Base-by-base conservation (phyloP, 2,329 filamentous ascomycete genomes). In the Ceratocystis lukuohia region DNA sequence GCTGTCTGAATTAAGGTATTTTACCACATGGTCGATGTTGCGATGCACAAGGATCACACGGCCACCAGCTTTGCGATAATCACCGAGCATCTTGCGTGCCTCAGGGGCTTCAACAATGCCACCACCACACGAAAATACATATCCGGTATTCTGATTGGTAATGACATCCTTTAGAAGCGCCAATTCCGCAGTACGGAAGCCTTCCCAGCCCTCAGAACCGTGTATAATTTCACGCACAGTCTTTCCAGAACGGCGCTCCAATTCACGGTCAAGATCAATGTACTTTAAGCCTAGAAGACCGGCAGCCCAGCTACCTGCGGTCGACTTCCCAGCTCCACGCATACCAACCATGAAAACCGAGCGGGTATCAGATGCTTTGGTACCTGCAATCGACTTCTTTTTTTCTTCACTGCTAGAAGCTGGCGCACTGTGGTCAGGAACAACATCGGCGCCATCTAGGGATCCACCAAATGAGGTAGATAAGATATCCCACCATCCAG, bases 311-410 rank as follows among this genome's bases (percentile, higher is more conserved):
- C 84, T 83, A 65, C 94, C 94, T 45, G 89, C 88, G 0, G 94
- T 99, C 0, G 94, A 96, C 78, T 99, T 99, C 30, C 94, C 94
- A 50, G 92, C 94, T 66, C 94, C 94, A 70, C 94, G 86, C 94
- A 99, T 99, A 8, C 94, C 94, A 70, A 99, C 93, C 68, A 99
- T 87, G 76, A 96, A 91, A 64, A 97, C 87, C 0, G 92, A 96
- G 61, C 83, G 82, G 71, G 41, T 73, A 70, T 12, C 22, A 20
- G 62, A 44, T 22, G 33, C 15, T n/a, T 50, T 20, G 17, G n/a
- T 41, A n/a, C 28, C 25, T 7, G 12, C 12, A 28, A 22, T n/a
- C 2, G 10, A 3, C 33, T 57, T 22, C 6, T 65, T 46, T 20
- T 57, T 41, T 12, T 41, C 65, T 50, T 65, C 5, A 56, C 61